Evolutionary conservation across 345 rosid species (phyloP).

Genomic region (Pistacia integerrima): DNA sequence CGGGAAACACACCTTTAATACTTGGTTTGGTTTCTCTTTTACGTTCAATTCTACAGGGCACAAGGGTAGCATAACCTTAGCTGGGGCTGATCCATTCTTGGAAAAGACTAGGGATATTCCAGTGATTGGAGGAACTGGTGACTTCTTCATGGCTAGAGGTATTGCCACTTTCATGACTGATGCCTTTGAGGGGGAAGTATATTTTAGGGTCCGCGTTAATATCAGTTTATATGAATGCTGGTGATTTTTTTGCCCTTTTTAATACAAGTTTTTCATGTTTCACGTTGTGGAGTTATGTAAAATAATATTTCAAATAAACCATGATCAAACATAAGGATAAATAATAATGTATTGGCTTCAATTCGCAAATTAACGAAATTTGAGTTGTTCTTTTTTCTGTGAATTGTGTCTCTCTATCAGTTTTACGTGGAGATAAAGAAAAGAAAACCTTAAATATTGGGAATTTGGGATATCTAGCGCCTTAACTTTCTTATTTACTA

Average conservation of each 20-base stretch:
- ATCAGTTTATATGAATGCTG: constrained; percentile 54
- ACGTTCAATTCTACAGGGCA: constrained; percentile 38
- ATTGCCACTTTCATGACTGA: constrained; percentile 51
- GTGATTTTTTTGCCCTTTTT: constrained; percentile 15
- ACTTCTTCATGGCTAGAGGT: constrained; percentile 55
- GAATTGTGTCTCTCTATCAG: too few species aligned
- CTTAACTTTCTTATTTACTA: too few species aligned
- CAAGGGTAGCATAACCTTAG: constrained; percentile 44
- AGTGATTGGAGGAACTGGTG: constrained; percentile 55
- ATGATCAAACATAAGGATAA: too few species aligned
- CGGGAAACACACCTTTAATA: constrained; percentile 41
- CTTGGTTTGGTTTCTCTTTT: constrained; percentile 55
- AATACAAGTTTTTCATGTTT: not conserved
- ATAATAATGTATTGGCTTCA: too few species aligned
- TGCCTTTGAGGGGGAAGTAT: constrained; percentile 46
- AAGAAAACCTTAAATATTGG: too few species aligned
- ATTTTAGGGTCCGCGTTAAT: constrained; percentile 37
- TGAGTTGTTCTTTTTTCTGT: too few species aligned
- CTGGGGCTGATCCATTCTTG: constrained; percentile 52
- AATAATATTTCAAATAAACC: too few species aligned
- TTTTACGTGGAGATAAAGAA: too few species aligned
- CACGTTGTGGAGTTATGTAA: too few species aligned
- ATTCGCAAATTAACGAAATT: too few species aligned
- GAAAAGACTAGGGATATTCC: constrained; percentile 50
- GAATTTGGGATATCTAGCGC: too few species aligned